Percentiles rank a stretch among this genome's conserved stretches.
Conservation (phyloP, 352 stramenopile genomes). For the Plasmopara halstedii region DNA sequence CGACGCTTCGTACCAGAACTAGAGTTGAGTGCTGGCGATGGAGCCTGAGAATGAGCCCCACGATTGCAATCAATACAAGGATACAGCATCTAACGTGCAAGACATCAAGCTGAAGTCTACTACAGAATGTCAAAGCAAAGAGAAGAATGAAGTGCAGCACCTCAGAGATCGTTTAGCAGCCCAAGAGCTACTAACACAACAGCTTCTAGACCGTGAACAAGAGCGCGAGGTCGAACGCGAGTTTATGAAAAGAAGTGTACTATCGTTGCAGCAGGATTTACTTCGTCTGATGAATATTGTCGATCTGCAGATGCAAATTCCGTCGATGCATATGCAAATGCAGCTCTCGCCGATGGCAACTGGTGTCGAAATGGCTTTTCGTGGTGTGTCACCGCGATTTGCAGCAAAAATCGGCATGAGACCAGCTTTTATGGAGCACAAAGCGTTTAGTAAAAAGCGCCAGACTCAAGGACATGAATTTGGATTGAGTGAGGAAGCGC, state of each 20-base stretch:
- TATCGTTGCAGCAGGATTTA: conserved; percentile 64
- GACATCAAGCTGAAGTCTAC: neutral
- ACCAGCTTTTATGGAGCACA: neutral
- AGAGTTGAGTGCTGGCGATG: neutral
- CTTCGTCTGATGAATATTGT: conserved; percentile 72
- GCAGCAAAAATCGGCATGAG: neutral
- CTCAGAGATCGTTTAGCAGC: conserved; percentile 20
- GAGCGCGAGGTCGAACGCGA: conserved; percentile 32
- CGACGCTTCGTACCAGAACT: neutral
- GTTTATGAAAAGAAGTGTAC: conserved; percentile 49
- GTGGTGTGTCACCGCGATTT: conserved; percentile 10
- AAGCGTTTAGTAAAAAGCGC: conserved; percentile 5
- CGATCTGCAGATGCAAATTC: conserved; percentile 72
- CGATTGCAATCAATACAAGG: neutral
- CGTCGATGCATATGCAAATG: conserved; percentile 23
- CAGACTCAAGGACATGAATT: neutral
- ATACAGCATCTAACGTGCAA: neutral
- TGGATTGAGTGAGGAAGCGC: conserved; percentile 13
- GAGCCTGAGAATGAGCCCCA: conserved; percentile 10
- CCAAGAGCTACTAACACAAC: conserved; percentile 22
- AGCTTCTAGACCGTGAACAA: conserved; percentile 29
- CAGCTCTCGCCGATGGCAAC: conserved; percentile 10
- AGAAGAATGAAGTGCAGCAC: conserved; percentile 7
- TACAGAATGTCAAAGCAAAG: neutral
- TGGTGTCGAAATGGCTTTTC: conserved; percentile 3